Percentiles rank a stretch among this genome's conserved stretches.
Evolutionary conservation across 23 red algal genomes (phyloP).

Genomic region (Chondrus crispus): DNA sequence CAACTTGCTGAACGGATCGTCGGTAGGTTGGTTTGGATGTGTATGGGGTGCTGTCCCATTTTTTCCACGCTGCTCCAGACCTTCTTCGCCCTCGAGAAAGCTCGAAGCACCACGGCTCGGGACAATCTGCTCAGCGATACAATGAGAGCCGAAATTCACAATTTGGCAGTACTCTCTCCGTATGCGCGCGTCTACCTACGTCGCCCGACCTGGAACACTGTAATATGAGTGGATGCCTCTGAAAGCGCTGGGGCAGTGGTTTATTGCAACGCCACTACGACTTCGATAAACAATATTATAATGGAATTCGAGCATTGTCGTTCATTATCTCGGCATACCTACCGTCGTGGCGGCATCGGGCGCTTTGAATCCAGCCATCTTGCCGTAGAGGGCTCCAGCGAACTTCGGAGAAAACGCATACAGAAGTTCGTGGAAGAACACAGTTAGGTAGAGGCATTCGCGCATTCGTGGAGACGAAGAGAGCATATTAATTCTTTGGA

Average conservation of each 20-base stretch:
- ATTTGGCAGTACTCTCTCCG: not conserved
- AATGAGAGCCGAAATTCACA: not conserved
- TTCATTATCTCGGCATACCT: not conserved
- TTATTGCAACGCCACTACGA: not conserved
- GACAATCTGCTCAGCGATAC: too few species aligned
- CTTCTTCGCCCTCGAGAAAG: not conserved
- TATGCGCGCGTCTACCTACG: not conserved
- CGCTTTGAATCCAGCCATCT: not conserved
- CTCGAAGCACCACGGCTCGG: too few species aligned
- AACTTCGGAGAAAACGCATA: too few species aligned
- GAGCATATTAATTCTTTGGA: constrained; percentile 12
- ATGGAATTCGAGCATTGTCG: not conserved
- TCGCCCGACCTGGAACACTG: not conserved
- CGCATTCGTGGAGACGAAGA: not conserved
- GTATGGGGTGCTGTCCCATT: not conserved
- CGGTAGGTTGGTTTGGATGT: not conserved
- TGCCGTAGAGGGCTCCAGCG: not conserved
- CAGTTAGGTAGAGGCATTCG: not conserved
- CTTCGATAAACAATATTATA: not conserved
- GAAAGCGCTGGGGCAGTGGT: constrained; percentile 1
- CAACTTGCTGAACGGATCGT: too few species aligned
- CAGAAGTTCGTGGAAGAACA: not conserved
- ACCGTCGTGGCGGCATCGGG: not conserved
- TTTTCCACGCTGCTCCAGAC: not conserved
- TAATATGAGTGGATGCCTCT: constrained; percentile 10